phyloP scores from a whole-genome alignment of 1,139 yeast genomes.

The Sugiyamaella xylanicola region DNA sequence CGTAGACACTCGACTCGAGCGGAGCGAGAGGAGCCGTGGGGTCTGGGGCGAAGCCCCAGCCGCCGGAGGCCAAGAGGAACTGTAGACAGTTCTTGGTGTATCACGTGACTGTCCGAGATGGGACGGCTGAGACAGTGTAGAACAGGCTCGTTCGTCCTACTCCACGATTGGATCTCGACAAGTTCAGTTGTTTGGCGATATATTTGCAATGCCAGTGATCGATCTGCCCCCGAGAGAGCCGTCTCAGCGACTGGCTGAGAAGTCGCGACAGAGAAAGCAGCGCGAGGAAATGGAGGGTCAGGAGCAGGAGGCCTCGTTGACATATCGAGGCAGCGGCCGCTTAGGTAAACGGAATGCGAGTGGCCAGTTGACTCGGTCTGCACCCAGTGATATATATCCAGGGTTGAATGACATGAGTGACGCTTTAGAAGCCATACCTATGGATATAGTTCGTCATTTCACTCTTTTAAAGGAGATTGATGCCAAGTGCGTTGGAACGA shows the following conservation, averaged over 20 bases:
- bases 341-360: not conserved
- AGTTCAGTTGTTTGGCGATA: not conserved
- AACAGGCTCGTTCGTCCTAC: not conserved
- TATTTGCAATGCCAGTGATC: slow-evolving; percentile 1
- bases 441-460: slow-evolving; percentile 79
- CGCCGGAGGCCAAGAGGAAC: no score
- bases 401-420: slow-evolving; percentile 92
- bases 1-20: no score
- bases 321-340: slow-evolving; percentile 1
- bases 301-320: not conserved
- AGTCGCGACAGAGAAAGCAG: slow-evolving; percentile 15
- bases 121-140: not conserved
- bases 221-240: slow-evolving; percentile 21
- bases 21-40: no score
- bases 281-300: slow-evolving; percentile 10
- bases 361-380: slow-evolving; percentile 4
- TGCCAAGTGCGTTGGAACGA: slow-evolving; percentile 81
- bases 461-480: slow-evolving; percentile 91
- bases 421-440: slow-evolving; percentile 88
- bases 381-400: slow-evolving; percentile 51
- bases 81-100: no score
- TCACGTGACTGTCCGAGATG: not conserved
- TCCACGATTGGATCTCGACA: not conserved
- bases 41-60: no score
- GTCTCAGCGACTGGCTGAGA: slow-evolving; percentile 19